Evolutionary conservation across 306 rosid species (phyloP).

Genomic region (Vigna mungo): DNA sequence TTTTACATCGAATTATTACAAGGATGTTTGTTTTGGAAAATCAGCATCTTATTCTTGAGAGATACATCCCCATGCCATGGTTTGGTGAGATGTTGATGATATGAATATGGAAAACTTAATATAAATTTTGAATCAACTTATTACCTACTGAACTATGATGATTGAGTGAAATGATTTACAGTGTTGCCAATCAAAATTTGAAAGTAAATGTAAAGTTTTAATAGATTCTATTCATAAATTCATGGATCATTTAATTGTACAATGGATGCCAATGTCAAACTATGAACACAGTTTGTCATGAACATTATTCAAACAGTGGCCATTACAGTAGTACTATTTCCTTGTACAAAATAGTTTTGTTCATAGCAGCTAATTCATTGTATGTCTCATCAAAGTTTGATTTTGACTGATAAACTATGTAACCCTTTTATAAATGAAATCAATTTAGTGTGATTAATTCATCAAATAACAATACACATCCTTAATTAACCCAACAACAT

Average conservation of each 20-base stretch:
- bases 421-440: neutral
- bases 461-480: neutral
- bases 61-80: neutral
- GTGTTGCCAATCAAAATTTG: neutral
- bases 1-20: neutral
- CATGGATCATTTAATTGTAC: neutral
- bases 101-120: no score
- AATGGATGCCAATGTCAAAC: neutral
- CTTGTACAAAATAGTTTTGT: neutral
- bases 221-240: neutral
- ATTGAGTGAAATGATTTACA: neutral
- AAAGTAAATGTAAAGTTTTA: neutral
- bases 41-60: neutral
- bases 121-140: neutral
- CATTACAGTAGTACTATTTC: neutral
- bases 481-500: neutral
- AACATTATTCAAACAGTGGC: neutral
- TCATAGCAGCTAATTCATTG: neutral
- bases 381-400: slow-evolving; percentile 17
- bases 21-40: neutral
- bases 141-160: neutral
- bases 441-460: neutral
- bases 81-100: neutral
- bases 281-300: neutral
- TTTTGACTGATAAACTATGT: neutral